Conservation (phyloP, 495 filamentous ascomycete species). For the Pyrenula aspistea region DNA sequence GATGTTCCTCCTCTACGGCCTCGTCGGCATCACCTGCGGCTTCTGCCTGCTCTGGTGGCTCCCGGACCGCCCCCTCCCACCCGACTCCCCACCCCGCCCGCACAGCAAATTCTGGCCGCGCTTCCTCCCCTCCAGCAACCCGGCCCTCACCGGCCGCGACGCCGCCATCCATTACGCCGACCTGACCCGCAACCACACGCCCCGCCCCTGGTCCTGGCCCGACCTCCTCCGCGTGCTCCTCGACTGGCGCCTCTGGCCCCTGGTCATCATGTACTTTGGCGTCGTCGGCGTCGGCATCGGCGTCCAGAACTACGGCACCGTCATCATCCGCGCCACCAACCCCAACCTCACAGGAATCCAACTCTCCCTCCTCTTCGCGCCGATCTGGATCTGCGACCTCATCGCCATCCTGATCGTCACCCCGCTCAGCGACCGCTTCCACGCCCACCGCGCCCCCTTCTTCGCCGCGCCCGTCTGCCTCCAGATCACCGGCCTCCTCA, state of each 20-base stretch:
- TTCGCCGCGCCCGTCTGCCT: constrained; percentile 62
- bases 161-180: constrained; percentile 77
- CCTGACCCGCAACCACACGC: constrained; percentile 66
- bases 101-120: constrained; percentile 32
- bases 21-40: constrained; percentile 59
- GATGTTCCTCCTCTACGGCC: constrained; percentile 89
- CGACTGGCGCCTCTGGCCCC: constrained; percentile 80
- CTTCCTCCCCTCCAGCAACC: constrained; percentile 52
- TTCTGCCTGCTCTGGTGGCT: constrained; percentile 77
- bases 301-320: constrained; percentile 71
- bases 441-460: constrained; percentile 71
- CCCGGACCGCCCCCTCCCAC: constrained; percentile 65
- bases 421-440: constrained; percentile 78
- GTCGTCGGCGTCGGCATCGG: constrained; percentile 88
- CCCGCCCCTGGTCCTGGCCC: constrained; percentile 51
- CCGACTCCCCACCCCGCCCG: constrained; percentile 34
- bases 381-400: constrained; percentile 88
- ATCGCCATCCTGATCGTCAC: constrained; percentile 78
- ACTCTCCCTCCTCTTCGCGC: constrained; percentile 72
- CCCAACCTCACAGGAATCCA: constrained; percentile 57
- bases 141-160: constrained; percentile 66
- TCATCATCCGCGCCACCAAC: constrained; percentile 75
- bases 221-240: constrained; percentile 58
- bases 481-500: constrained; percentile 72
- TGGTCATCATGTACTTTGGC: constrained; percentile 86